These are phyloP conservation scores for Mortierella claussenii DNA, from an alignment of 192 early-diverging fungal genomes.

Conservation along the genomic window DNA sequence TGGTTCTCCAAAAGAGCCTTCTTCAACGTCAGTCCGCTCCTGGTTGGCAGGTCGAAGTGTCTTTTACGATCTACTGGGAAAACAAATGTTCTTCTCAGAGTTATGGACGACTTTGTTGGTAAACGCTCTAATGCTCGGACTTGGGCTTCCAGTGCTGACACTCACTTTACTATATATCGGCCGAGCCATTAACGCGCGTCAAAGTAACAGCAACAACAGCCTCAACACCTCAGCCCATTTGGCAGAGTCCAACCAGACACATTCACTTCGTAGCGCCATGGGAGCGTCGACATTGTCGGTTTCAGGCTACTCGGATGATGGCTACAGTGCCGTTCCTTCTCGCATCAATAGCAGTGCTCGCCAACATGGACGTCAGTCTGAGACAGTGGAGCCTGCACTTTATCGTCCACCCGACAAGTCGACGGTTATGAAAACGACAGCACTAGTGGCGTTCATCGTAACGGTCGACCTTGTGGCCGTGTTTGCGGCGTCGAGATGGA, in stretches of 20 bases:
- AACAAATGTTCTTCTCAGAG: constrained; percentile 22
- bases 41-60: constrained; percentile 38
- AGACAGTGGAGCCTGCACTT: background rate
- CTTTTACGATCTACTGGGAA: constrained; percentile 41
- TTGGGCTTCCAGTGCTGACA: constrained; percentile 30
- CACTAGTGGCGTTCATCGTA: constrained; percentile 14
- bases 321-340: constrained; percentile 11
- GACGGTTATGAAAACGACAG: constrained; percentile 1
- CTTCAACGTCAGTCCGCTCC: constrained; percentile 1
- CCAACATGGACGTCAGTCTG: constrained; percentile 1
- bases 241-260: background rate
- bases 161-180: constrained; percentile 7
- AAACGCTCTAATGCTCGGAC: constrained; percentile 22
- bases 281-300: constrained; percentile 17
- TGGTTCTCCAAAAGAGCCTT: background rate
- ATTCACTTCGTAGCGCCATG: constrained; percentile 26
- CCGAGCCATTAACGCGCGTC: constrained; percentile 9
- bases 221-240: background rate
- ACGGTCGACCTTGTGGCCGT: constrained; percentile 13
- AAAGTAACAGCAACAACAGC: background rate
- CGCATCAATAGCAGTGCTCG: background rate
- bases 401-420: background rate
- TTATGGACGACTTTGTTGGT: constrained; percentile 18
- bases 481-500: constrained; percentile 7
- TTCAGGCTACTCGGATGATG: constrained; percentile 31